phyloP scores from a whole-genome alignment of 345 rosid genomes.

The Combretum micranthum region DNA sequence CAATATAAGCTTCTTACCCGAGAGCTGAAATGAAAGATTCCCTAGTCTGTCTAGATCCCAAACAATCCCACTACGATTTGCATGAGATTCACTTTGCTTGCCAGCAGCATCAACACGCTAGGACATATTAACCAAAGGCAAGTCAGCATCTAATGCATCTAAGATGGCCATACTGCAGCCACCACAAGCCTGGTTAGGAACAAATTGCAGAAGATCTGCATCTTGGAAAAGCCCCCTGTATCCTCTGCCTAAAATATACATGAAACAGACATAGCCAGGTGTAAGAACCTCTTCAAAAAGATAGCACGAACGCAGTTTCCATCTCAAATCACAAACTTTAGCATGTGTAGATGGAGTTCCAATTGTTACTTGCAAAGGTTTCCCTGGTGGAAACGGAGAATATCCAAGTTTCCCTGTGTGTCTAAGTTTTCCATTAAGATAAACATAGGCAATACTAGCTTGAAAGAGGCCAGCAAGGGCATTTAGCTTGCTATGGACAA shows the following conservation, averaged over 20 bases:
- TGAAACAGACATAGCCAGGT: constrained; percentile 88
- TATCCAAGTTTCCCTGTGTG: constrained; percentile 97
- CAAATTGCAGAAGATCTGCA: constrained; percentile 86
- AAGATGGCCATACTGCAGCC: constrained; percentile 99
- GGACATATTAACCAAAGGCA: too few species aligned
- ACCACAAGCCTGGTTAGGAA: constrained; percentile 98
- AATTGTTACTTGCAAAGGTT: constrained; percentile 82
- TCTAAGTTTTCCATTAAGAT: too few species aligned
- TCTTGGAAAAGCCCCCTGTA: constrained; percentile 97
- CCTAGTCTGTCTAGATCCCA: too few species aligned
- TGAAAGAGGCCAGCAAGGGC: constrained; percentile 99
- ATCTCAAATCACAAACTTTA: constrained; percentile 68
- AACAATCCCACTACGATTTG: too few species aligned
- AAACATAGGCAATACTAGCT: too few species aligned
- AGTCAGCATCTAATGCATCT: too few species aligned
- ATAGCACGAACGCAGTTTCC: constrained; percentile 97
- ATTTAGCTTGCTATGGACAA: constrained; percentile 97
- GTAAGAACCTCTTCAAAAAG: constrained; percentile 98
- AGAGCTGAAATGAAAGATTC: too few species aligned
- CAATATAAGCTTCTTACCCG: too few species aligned
- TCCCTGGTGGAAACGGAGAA: constrained; percentile 95
- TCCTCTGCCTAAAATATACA: constrained; percentile 97
- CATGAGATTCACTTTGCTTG: too few species aligned
- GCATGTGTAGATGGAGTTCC: constrained; percentile 85
- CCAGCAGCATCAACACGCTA: too few species aligned